Evolutionary conservation across 2,329 filamentous ascomycete species (phyloP).

Genomic region (Aspergillus tubingensis): DNA sequence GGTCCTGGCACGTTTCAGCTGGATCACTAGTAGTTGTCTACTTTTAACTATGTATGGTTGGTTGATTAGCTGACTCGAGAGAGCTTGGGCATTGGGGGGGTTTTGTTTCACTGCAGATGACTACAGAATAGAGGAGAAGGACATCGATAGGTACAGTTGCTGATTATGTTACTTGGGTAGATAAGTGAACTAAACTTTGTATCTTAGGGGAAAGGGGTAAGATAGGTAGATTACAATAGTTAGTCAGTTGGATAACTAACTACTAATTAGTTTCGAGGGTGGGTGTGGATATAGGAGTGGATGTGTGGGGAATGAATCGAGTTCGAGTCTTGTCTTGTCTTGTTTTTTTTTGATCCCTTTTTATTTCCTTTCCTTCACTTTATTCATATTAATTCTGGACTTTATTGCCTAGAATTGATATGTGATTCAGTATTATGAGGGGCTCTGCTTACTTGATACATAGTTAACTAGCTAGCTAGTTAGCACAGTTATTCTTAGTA

Average conservation of each 20-base stretch:
- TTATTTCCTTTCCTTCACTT: background rate
- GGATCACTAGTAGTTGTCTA: background rate
- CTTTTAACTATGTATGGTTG: no score
- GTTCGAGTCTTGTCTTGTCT: no score
- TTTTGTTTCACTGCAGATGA: background rate
- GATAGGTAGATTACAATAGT: background rate
- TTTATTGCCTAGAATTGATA: background rate
- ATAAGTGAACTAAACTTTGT: no score
- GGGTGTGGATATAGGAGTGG: background rate
- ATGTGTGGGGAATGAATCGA: background rate
- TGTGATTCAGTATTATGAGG: no score
- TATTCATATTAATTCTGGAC: background rate
- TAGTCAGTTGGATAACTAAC: background rate
- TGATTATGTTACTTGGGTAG: no score
- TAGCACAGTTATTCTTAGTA: background rate
- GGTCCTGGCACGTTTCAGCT: conserved; percentile 10
- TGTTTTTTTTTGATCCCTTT: background rate
- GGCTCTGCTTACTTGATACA: background rate
- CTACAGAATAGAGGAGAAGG: no score
- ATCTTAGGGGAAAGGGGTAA: background rate
- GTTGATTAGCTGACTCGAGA: background rate
- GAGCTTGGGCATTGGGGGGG: background rate
- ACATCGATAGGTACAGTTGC: no score
- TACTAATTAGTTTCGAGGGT: background rate
- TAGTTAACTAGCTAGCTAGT: background rate